Conservation (phyloP, 495 filamentous ascomycete genomes). For the Daldinia caldariorum region DNA sequence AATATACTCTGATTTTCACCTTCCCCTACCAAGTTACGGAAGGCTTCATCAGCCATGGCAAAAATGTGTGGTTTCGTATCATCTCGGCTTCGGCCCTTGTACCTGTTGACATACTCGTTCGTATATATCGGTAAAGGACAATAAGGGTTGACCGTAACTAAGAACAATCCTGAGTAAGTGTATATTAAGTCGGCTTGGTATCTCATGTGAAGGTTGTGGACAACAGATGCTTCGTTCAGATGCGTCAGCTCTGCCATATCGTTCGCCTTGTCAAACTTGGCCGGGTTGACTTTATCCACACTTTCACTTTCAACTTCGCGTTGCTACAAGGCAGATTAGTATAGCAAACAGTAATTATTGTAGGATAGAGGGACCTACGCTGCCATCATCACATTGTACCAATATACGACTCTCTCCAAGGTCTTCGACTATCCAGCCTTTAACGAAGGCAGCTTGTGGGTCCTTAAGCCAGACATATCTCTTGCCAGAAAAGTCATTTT, state of each 20-base stretch:
- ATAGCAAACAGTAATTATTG: not conserved
- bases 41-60: conserved; percentile 97
- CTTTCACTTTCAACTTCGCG: conserved; percentile 83
- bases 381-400: conserved; percentile 94
- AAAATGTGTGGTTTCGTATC: conserved; percentile 98
- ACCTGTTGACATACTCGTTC: conserved; percentile 97
- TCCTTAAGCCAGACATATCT: conserved; percentile 98
- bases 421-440: conserved; percentile 91
- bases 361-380: conserved; percentile 63
- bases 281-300: conserved; percentile 98
- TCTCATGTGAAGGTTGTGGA: conserved; percentile 93
- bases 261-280: conserved; percentile 98
- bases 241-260: conserved; percentile 99
- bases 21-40: conserved; percentile 93
- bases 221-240: conserved; percentile 96
- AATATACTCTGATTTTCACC: conserved; percentile 97
- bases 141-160: conserved; percentile 98
- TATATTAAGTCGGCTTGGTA: conserved; percentile 98
- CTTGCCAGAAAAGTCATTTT: conserved; percentile 99
- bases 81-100: conserved; percentile 86
- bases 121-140: conserved; percentile 94
- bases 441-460: conserved; percentile 84
- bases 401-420: conserved; percentile 70
- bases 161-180: conserved; percentile 97
- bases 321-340: conserved; percentile 66